Conservation (phyloP, 169 alveolate species). For the Eimeria sp. region DNA sequence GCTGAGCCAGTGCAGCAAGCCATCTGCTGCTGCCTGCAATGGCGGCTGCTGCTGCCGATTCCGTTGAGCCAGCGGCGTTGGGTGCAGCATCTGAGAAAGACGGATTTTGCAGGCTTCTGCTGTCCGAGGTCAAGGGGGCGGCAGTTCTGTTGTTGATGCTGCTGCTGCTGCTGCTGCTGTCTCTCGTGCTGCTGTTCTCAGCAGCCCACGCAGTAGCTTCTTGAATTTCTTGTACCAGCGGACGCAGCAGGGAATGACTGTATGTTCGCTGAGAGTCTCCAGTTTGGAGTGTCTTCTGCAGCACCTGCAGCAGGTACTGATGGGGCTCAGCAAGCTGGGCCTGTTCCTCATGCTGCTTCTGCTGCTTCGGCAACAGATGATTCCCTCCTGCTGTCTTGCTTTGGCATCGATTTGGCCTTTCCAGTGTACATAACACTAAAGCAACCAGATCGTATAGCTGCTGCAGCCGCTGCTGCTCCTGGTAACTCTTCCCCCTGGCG, state of each 20-base stretch:
- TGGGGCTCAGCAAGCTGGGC: constrained; percentile 4
- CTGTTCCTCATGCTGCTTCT: background rate
- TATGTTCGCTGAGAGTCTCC: constrained; percentile 10
- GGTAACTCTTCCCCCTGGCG: background rate
- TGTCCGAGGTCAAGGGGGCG: background rate
- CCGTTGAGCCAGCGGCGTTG: background rate
- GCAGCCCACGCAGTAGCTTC: constrained; percentile 29
- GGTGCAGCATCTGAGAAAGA: background rate
- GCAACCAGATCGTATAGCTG: constrained; percentile 5
- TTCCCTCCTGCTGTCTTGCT: constrained; percentile 10
- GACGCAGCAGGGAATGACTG: constrained; percentile 17
- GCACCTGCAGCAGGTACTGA: constrained; percentile 33
- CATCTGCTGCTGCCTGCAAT: constrained; percentile 35
- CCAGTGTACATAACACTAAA: background rate
- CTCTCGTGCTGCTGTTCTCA: background rate
- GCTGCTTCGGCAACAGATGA: background rate
- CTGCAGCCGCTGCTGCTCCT: constrained; percentile 46
- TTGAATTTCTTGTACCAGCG: constrained; percentile 46
- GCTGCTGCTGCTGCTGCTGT: constrained; percentile 5
- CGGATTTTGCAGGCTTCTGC: background rate
- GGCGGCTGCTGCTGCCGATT: constrained; percentile 38
- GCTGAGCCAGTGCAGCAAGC: constrained; percentile 46
- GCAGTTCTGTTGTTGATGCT: background rate
- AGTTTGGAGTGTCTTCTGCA: constrained; percentile 26
- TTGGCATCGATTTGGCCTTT: background rate